Base-by-base conservation (phyloP, 225 moss, liverwort and hornwort genomes). In the Neckera pumila region DNA sequence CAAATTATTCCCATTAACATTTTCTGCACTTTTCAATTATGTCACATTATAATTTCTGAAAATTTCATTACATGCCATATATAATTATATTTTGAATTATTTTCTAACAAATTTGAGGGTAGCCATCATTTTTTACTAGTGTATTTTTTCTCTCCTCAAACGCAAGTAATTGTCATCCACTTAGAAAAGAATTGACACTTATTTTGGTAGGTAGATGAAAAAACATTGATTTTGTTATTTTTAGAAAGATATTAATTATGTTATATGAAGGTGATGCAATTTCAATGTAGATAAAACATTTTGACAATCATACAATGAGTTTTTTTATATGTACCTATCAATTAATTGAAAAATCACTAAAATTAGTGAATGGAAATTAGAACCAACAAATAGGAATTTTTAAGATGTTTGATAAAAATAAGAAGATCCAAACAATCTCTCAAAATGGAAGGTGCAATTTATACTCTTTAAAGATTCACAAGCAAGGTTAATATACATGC, bases 21-120 rank as follows among this genome's bases (percentile, higher is more conserved):
- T n/a, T n/a, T n/a, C n/a, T n/a, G n/a, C n/a, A n/a, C n/a, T n/a
- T n/a, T n/a, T n/a, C n/a, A n/a, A n/a, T n/a, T n/a, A n/a, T n/a
- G n/a, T n/a, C n/a, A n/a, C n/a, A n/a, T n/a, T 38, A 26, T 38
- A 38, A 38, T 4, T 43, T 91, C 11, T 71, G 92, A 76, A 87
- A 87, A 93, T 36, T 93, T 93, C 36, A 36, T 83, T 49, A 69
- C 87, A 67, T n/a, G n/a, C n/a, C n/a, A n/a, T n/a, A 87, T 71
- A 69, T 85, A 82, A 0, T 74, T 79, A 1, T 88, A 31, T 86
- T 59, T 5, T 40, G 38, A 34, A 42, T 26, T 5, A 6, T 36
- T 76, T 6, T 34, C 22, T 61, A 15, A 33, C 34, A 63, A n/a
- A n/a, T n/a, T n/a, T 45, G 22, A 2, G 34, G 18, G 6, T 4